Conservation (phyloP, 1,284 basidiomycete genomes). For the Mycosarcoma maydis region DNA sequence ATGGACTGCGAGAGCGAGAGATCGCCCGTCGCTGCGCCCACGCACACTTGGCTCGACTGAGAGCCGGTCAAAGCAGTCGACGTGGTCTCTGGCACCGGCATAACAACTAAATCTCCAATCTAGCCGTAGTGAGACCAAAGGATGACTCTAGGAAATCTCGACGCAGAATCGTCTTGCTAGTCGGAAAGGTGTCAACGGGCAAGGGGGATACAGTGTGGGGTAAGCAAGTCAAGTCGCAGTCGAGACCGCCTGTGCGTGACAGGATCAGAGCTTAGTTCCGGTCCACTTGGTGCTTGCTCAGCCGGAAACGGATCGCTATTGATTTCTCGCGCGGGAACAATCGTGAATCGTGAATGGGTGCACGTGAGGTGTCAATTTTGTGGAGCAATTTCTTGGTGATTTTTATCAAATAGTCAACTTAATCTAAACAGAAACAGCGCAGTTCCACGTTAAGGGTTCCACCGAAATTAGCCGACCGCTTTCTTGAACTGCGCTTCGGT, state of each 20-base stretch:
- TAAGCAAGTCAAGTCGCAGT: too few relatives aligned
- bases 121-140: not conserved
- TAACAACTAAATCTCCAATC: not conserved
- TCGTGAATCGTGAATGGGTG: too few relatives aligned
- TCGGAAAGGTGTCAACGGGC: too few relatives aligned
- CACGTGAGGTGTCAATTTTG: too few relatives aligned
- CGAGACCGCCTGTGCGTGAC: conserved; percentile 24
- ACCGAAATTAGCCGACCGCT: not conserved
- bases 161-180: too few relatives aligned
- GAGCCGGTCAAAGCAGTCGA: conserved; percentile 6
- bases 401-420: not conserved
- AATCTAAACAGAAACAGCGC: too few relatives aligned
- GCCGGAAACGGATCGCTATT: conserved; percentile 15
- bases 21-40: conserved; percentile 8
- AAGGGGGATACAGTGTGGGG: not conserved
- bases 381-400: conserved; percentile 8
- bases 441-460: conserved; percentile 2
- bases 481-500: not conserved
- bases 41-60: conserved; percentile 2
- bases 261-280: conserved; percentile 5
- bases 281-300: conserved; percentile 15
- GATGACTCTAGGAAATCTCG: too few relatives aligned
- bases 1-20: conserved; percentile 41
- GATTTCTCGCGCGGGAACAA: conserved; percentile 21
- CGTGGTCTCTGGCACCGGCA: conserved; percentile 25